Evolutionary conservation across 305 asterid genomes (phyloP).

Genomic region (Fraxinus dipetala): DNA sequence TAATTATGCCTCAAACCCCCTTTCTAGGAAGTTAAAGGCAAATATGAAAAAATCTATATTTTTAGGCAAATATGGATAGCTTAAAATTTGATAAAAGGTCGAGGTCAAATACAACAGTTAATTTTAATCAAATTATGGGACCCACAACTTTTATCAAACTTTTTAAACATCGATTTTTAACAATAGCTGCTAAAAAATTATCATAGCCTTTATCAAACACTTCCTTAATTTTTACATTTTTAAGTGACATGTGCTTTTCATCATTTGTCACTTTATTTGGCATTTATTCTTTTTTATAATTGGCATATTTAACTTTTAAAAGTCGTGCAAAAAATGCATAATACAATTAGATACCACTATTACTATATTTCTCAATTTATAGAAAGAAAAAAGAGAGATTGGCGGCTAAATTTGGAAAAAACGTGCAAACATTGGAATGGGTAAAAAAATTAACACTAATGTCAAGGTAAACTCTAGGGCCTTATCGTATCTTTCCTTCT

Average conservation of each 20-base stretch:
- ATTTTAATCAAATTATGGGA: too few species aligned
- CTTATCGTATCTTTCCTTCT: not conserved
- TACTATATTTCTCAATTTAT: not conserved
- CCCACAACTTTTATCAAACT: too few species aligned
- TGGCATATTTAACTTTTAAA: not conserved
- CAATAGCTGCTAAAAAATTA: too few species aligned
- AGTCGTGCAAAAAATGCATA: not conserved
- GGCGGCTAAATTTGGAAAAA: not conserved
- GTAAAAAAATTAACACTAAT: constrained; percentile 30
- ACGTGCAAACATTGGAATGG: not conserved
- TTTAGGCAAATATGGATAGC: not conserved
- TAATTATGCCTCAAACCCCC: not conserved
- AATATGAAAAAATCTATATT: too few species aligned
- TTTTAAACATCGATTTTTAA: too few species aligned
- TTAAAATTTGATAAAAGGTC: not conserved
- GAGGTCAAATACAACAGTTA: not conserved
- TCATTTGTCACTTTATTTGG: not conserved
- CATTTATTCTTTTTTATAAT: not conserved
- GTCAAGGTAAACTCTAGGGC: constrained; percentile 30
- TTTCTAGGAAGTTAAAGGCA: not conserved
- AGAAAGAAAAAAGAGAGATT: not conserved
- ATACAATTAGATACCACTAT: too few species aligned
- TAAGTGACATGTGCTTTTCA: not conserved
- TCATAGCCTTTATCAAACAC: not conserved
- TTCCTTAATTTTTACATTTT: not conserved